Evolutionary conservation across 192 early-diverging fungal genomes (phyloP), one percentile per base, ranked within the genome.

Genomic region (Entomortierella lignicola): DNA sequence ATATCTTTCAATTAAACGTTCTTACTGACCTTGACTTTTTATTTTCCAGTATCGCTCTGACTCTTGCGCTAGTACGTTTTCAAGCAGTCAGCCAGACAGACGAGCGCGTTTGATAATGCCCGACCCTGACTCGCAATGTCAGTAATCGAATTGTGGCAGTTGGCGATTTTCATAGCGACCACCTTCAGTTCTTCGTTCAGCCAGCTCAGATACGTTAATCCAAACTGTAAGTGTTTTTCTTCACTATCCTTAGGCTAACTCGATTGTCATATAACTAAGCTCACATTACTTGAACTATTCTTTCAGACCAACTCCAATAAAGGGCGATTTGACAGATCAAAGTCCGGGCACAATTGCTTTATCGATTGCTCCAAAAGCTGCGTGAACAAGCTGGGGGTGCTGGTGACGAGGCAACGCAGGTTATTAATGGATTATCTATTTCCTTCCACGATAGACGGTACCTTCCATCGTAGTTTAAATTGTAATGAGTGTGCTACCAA

Each of bases 101-200:
- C 50, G 17, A 3, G 18, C 17, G 13, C 39, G 13, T 42, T 13
- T 42, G 39, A 10, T 10, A 13, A 41, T n/a, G 34, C 63, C 34
- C 8, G 20, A 12, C 50, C 63, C 3, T 10, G 5, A 18, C 4
- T 32, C 32, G 3, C 13, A 41, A 29, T n/a, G 69, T 54, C 23
- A 64, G 53, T 62, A 59, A 50, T 8, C 86, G 89, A 18, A 89
- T 90, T 43, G 86, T 91, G 25, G 89, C 91, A 29, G 81, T 93
- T 25, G 91, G 90, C 2, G 92, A 94, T 75, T 69, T 92, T 25
- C 92, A 94, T 55, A 90, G 90, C 18, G 91, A 94, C 62, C 73
- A 86, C 15, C 43, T 1, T 63, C 65, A 4, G 87, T 89, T 12
- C 75, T 94, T 5, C 64, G 80, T 12, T 81, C 92, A 63, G 90